phyloP scores from a whole-genome alignment of 1,139 yeast genomes.

The Taphrina deformans region DNA sequence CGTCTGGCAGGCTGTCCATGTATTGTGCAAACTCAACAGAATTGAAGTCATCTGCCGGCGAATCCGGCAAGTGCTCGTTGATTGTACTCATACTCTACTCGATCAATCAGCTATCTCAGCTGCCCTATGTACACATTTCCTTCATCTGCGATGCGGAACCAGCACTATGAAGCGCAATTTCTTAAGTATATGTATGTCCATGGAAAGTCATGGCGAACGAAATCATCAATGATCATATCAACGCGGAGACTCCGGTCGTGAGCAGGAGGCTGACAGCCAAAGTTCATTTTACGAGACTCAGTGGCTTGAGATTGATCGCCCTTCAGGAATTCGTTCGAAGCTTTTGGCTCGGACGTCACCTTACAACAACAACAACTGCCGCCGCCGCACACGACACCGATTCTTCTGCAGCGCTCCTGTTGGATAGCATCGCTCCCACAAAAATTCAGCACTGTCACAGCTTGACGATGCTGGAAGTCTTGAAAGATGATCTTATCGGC shows the following conservation, averaged over 20 bases:
- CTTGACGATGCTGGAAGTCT: background rate
- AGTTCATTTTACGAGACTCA: background rate
- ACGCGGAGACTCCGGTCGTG: background rate
- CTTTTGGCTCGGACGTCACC: background rate
- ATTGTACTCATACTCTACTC: background rate
- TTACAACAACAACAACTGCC: background rate
- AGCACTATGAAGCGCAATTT: no score
- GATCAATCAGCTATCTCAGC: background rate
- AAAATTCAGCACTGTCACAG: no score
- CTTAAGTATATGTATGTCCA: no score
- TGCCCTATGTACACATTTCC: background rate
- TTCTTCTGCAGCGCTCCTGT: background rate
- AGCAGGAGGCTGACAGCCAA: background rate
- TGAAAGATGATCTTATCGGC: conserved; percentile 1
- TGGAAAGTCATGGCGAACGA: no score
- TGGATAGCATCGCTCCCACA: background rate
- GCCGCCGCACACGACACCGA: background rate
- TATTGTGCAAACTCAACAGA: conserved; percentile 15
- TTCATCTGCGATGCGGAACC: no score
- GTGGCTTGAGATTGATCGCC: conserved; percentile 6
- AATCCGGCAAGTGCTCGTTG: background rate
- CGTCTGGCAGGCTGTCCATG: conserved; percentile 6
- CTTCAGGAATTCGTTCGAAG: background rate
- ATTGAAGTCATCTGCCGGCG: background rate
- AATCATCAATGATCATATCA: background rate